Conservation (phyloP, 345 rosid genomes). For the Corymbia maculata region DNA sequence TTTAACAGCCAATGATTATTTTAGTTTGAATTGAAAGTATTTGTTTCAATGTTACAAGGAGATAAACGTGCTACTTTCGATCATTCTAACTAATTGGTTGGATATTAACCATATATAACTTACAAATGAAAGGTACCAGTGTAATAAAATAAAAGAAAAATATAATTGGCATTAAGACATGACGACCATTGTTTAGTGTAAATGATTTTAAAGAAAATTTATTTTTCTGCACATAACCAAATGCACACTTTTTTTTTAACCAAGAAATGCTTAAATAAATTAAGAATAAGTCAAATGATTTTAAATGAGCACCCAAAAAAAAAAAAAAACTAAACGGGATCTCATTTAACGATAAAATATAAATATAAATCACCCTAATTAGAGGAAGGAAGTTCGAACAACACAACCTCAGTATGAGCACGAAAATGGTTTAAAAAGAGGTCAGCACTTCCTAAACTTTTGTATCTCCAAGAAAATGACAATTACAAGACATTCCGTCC, state of each 20-base stretch:
- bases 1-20: neutral
- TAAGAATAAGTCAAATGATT: neutral
- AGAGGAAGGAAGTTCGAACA: neutral
- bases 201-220: neutral
- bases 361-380: neutral
- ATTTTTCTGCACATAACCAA: neutral
- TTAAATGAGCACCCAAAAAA: neutral
- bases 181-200: neutral
- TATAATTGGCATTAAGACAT: neutral
- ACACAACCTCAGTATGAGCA: neutral
- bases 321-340: neutral
- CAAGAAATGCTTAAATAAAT: neutral
- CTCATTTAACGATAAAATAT: neutral
- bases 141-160: neutral
- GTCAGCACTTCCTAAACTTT: constrained; percentile 26
- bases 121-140: neutral
- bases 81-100: neutral
- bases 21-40: neutral
- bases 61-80: neutral
- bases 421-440: neutral
- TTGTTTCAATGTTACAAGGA: neutral
- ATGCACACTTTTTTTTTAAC: neutral
- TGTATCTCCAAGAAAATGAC: constrained; percentile 28
- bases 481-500: constrained; percentile 41
- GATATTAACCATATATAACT: neutral